phyloP scores from a whole-genome alignment of 2,329 filamentous ascomycete species.

The Phaeosphaeria sp. region DNA sequence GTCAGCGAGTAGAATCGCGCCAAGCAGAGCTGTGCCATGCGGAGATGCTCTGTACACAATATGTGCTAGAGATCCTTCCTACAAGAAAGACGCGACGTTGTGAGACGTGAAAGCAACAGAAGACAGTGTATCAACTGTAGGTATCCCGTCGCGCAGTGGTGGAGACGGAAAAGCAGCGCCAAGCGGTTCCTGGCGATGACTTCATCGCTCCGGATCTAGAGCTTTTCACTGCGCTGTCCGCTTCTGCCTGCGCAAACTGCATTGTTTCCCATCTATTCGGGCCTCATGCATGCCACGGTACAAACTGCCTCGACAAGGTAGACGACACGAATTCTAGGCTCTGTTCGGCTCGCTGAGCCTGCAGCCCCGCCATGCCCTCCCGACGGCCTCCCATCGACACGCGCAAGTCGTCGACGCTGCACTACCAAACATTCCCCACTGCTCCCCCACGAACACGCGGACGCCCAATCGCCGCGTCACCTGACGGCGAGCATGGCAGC shows the following conservation, averaged over 20 bases:
- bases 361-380: constrained; percentile 35
- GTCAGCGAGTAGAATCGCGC: not conserved
- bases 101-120: too few relatives aligned
- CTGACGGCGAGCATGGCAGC: constrained; percentile 33
- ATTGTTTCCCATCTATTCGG: constrained; percentile 1
- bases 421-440: constrained; percentile 84
- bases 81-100: not conserved
- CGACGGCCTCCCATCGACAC: constrained; percentile 45
- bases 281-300: constrained; percentile 16
- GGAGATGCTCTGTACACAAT: not conserved
- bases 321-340: constrained; percentile 11
- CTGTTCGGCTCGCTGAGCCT: constrained; percentile 8
- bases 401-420: constrained; percentile 62
- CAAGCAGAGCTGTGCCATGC: not conserved
- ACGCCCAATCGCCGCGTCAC: constrained; percentile 52
- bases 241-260: not conserved
- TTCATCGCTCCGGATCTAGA: not conserved
- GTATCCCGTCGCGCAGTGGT: not conserved
- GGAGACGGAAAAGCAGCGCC: not conserved
- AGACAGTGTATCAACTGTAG: too few relatives aligned
- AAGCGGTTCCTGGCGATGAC: not conserved
- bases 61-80: not conserved
- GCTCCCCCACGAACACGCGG: constrained; percentile 73
- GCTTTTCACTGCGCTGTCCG: not conserved
- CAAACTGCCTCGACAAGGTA: constrained; percentile 31